Percentiles rank a stretch among this genome's conserved stretches.
These are phyloP conservation scores for Trichaptum fuscoviolaceum DNA, from an alignment of 768 basidiomycete species.

Conservation along the genomic window DNA sequence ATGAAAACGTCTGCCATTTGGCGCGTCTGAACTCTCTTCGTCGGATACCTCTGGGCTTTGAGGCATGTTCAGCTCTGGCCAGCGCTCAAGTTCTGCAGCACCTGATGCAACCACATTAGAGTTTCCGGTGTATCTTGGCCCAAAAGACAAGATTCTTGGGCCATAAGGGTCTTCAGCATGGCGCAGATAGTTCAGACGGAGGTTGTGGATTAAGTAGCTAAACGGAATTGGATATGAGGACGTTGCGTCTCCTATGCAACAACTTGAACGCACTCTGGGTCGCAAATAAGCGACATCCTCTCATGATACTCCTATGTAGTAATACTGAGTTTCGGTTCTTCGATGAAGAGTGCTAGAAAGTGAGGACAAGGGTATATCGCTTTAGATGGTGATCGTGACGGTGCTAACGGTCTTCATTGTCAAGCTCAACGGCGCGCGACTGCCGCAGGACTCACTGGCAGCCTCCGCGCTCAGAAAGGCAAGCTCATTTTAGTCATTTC, in stretches of 20 bases:
- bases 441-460: background rate
- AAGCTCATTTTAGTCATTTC: background rate
- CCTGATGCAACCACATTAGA: slow-evolving; percentile 78
- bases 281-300: slow-evolving; percentile 57
- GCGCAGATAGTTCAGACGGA: slow-evolving; percentile 84
- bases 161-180: slow-evolving; percentile 86
- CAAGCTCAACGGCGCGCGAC: background rate
- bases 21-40: slow-evolving; percentile 49
- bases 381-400: background rate
- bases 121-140: slow-evolving; percentile 72
- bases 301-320: background rate
- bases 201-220: slow-evolving; percentile 75
- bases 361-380: background rate
- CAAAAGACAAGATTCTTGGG: slow-evolving; percentile 72
- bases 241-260: background rate
- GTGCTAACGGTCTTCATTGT: background rate
- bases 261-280: slow-evolving; percentile 44
- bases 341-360: background rate
- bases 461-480: background rate
- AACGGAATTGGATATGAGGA: slow-evolving; percentile 1
- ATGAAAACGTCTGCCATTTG: slow-evolving; percentile 20
- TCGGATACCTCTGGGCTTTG: slow-evolving; percentile 69
- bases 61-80: slow-evolving; percentile 79
- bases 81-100: slow-evolving; percentile 71
- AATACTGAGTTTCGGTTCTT: background rate